These are phyloP conservation scores for Ascocoryne sarcoides DNA, from an alignment of 2,329 filamentous ascomycete species.

Conservation along the genomic window DNA sequence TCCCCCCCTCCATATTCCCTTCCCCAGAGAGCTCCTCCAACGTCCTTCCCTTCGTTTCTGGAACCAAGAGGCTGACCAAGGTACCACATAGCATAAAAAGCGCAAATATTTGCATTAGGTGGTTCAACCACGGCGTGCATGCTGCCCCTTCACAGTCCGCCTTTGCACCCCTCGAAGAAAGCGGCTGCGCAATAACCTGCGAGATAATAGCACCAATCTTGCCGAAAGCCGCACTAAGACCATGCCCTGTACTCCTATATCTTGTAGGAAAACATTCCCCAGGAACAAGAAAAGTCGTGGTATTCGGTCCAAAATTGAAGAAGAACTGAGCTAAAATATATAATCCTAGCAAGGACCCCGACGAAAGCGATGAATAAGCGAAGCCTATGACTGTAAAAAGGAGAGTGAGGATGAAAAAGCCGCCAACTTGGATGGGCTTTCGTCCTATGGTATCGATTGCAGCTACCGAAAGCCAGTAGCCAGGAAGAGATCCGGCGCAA, in stretches of 20 bases:
- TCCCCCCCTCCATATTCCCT: conserved; percentile 9
- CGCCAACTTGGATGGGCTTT: conserved; percentile 63
- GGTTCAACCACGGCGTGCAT: conserved; percentile 55
- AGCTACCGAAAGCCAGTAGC: conserved; percentile 70
- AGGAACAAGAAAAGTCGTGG: conserved; percentile 56
- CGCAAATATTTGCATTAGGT: conserved; percentile 69
- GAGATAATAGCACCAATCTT: conserved; percentile 62
- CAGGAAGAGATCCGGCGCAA: conserved; percentile 68
- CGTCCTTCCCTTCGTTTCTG: conserved; percentile 67
- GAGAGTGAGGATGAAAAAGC: conserved; percentile 52
- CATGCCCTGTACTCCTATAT: conserved; percentile 54
- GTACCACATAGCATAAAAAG: conserved; percentile 71
- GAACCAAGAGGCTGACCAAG: conserved; percentile 61
- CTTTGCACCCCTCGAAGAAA: conserved; percentile 48
- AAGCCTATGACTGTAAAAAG: conserved; percentile 57
- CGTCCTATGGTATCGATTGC: conserved; percentile 68
- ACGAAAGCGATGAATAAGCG: conserved; percentile 40
- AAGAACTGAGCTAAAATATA: conserved; percentile 59
- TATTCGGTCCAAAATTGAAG: conserved; percentile 59
- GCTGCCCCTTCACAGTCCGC: conserved; percentile 39
- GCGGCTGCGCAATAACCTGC: conserved; percentile 54
- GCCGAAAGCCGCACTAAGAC: conserved; percentile 56
- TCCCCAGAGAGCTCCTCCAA: conserved; percentile 64
- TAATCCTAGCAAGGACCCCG: conserved; percentile 45
- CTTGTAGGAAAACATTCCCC: conserved; percentile 58